phyloP scores from a whole-genome alignment of 768 basidiomycete genomes.

The Phaeotremella fagi region DNA sequence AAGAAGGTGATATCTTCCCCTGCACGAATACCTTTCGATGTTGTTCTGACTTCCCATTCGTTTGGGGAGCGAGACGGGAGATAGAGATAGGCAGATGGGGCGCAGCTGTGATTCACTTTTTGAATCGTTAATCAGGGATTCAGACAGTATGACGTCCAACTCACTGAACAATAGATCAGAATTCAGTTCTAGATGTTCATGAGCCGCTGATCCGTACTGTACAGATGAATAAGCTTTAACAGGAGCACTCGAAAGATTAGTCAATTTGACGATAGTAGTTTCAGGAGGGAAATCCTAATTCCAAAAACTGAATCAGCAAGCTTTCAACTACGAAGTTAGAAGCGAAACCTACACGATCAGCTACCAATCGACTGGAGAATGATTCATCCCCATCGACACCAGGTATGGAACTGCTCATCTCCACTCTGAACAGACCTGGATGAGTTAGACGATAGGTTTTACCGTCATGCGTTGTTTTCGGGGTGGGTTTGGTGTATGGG shows the following conservation, averaged over 20 bases:
- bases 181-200: conserved; percentile 59
- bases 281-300: conserved; percentile 38
- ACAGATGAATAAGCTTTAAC: conserved; percentile 56
- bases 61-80: conserved; percentile 51
- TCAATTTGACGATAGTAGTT: conserved; percentile 25
- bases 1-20: conserved; percentile 57
- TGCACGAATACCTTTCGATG: conserved; percentile 45
- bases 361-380: conserved; percentile 41
- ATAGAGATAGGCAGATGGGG: conserved; percentile 59
- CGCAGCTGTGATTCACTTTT: conserved; percentile 62
- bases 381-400: conserved; percentile 23
- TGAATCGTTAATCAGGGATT: background rate
- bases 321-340: background rate
- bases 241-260: conserved; percentile 34
- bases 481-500: conserved; percentile 41
- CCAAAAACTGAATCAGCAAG: too few relatives aligned
- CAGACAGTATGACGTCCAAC: conserved; percentile 11
- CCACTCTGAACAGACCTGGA: conserved; percentile 39
- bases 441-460: conserved; percentile 45
- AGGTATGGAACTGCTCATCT: conserved; percentile 17
- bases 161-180: conserved; percentile 60
- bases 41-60: conserved; percentile 56
- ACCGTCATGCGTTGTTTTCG: conserved; percentile 31
- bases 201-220: conserved; percentile 53
- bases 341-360: conserved; percentile 29